Base-by-base conservation (phyloP, 2,329 filamentous ascomycete species). In the Penicillium sp. region DNA sequence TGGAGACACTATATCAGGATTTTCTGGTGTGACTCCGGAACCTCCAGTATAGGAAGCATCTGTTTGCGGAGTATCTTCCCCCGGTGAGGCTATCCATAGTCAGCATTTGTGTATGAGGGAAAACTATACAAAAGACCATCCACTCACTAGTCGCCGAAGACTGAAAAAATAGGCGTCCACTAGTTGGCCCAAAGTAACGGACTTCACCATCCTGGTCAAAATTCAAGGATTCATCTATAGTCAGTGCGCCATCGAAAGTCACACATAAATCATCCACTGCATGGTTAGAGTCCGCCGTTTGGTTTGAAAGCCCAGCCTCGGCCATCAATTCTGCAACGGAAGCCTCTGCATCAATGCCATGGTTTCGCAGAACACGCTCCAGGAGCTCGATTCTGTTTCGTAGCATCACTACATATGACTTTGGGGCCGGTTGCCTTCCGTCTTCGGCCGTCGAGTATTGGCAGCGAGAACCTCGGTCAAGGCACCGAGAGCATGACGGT, bases 161-260 rank as follows among this genome's bases (percentile, higher is more conserved):
- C 24, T 59, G 60, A 43, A 76, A 74, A 11, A 70, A 63, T 4
- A 75, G 62, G 2, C 73, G 67, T 1, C 73, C 74, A 55, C 73
- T 77, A 0, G 73, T 69, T 1, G 71, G 66, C 0, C 74, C 73
- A 55, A 75, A 76, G 48, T 74, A 77, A 1, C 70, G 61, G 46
- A 69, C 63, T 49, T 76, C 73, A 0, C 67, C 67, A 37, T 75
- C 72, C 24, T 66, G 65, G 22, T 76, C 72, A 26, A 71, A 74
- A 37, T 74, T 73, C 27, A 73, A 56, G 6, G 70, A 68, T 39
- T 73, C 73, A n/a, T 75, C 73, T 0, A 75, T 46, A 16, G 69
- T 71, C 1, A 75, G 59, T 4, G 68, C 63, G 1, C 73, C 73
- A 39, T 73, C 69, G 48, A 73, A 68, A 3, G 62, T 63, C 2